These are phyloP conservation scores for Ichthyophthirius multifiliis DNA, from an alignment of 169 alveolate species.

Conservation along the genomic window DNA sequence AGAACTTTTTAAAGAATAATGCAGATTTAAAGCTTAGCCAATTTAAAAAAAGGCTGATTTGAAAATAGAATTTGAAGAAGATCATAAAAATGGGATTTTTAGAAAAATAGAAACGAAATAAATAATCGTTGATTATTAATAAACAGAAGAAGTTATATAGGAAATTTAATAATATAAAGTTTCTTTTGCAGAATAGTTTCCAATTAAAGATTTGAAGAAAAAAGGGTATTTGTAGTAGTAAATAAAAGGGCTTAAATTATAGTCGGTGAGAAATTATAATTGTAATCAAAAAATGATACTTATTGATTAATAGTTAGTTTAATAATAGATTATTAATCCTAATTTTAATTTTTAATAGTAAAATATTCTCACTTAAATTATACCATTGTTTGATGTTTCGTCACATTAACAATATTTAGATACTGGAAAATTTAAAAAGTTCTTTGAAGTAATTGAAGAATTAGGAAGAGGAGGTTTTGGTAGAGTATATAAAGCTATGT, in stretches of 20 bases:
- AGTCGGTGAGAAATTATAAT: too few relatives aligned
- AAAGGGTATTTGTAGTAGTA: too few relatives aligned
- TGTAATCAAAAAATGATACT: too few relatives aligned
- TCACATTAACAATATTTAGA: background rate
- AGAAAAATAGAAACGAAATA: background rate
- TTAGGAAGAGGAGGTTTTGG: constrained; percentile 35
- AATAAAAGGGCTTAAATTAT: too few relatives aligned
- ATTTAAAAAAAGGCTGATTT: background rate
- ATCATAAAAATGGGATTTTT: background rate
- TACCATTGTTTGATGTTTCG: too few relatives aligned
- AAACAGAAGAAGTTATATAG: background rate
- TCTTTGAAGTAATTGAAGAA: background rate
- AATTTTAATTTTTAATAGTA: too few relatives aligned
- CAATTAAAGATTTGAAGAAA: too few relatives aligned
- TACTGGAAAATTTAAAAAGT: background rate
- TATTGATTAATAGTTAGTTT: too few relatives aligned
- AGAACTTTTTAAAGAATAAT: background rate
- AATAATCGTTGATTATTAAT: background rate
- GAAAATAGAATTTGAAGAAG: background rate
- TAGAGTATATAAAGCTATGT: constrained; percentile 22
- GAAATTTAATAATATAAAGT: background rate
- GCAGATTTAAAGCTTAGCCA: background rate
- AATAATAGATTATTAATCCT: too few relatives aligned
- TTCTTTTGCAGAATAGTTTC: background rate
- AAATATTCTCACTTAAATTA: too few relatives aligned